Conservation (phyloP, 2,329 filamentous ascomycete species). For the Fusarium pilosicola region DNA sequence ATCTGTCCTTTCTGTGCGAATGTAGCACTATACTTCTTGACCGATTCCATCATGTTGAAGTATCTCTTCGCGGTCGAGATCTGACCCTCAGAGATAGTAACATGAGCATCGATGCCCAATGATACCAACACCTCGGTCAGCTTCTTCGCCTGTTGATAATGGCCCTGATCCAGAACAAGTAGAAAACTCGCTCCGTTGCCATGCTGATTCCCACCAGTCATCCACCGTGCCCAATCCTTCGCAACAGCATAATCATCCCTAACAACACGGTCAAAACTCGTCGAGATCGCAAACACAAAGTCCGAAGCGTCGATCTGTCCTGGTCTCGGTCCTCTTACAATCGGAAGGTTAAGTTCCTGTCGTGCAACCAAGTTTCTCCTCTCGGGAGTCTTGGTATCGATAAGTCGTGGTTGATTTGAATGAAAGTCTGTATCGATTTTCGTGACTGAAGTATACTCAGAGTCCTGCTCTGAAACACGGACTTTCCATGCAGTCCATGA, state of each 20-base stretch:
- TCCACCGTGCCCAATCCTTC: slow-evolving; percentile 57
- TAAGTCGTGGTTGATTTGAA: slow-evolving; percentile 42
- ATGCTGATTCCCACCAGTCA: slow-evolving; percentile 53
- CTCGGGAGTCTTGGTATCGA: slow-evolving; percentile 43
- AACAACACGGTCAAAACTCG: slow-evolving; percentile 54
- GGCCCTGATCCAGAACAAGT: slow-evolving; percentile 54
- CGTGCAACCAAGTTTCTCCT: slow-evolving; percentile 43
- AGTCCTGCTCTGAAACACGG: slow-evolving; percentile 43
- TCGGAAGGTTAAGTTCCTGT: slow-evolving; percentile 48
- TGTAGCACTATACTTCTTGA: slow-evolving; percentile 48
- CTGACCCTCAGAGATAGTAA: slow-evolving; percentile 46
- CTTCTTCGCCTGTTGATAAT: slow-evolving; percentile 46
- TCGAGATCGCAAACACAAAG: slow-evolving; percentile 57
- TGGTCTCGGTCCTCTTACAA: slow-evolving; percentile 45
- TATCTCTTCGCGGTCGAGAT: slow-evolving; percentile 51
- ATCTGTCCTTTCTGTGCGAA: slow-evolving; percentile 49
- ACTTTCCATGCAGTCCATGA: slow-evolving; percentile 50
- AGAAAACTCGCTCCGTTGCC: slow-evolving; percentile 57
- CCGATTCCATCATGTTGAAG: slow-evolving; percentile 50
- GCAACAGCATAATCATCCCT: slow-evolving; percentile 53
- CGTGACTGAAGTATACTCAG: slow-evolving; percentile 44
- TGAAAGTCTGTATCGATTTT: slow-evolving; percentile 47
- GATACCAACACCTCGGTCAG: slow-evolving; percentile 47
- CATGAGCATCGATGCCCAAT: slow-evolving; percentile 53
- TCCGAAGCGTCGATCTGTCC: slow-evolving; percentile 52